A percentile compares a stretch with the other conserved stretches of the same genome.
These are phyloP conservation scores for Penicillium capsulatum DNA, from an alignment of 2,329 filamentous ascomycete species.

Conservation along the genomic window DNA sequence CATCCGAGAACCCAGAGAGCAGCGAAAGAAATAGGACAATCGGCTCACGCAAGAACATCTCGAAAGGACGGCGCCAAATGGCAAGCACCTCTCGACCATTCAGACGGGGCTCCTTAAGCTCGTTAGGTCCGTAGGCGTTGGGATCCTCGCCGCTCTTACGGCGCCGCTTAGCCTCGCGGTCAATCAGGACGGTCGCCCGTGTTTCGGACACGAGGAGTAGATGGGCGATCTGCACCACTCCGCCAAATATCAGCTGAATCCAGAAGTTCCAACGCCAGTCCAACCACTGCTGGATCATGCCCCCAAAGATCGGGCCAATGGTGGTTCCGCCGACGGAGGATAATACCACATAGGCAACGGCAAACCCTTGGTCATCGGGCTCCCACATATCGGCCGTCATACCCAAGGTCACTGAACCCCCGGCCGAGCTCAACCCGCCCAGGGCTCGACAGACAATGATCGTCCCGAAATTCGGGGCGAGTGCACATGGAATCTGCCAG, in stretches of 20 bases:
- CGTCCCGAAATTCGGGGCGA: constrained; percentile 65
- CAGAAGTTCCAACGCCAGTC: constrained; percentile 58
- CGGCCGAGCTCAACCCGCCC: constrained; percentile 55
- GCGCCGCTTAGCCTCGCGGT: constrained; percentile 53
- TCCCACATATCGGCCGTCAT: constrained; percentile 57
- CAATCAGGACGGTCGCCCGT: constrained; percentile 53
- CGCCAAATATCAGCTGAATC: constrained; percentile 56
- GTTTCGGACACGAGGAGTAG: constrained; percentile 53
- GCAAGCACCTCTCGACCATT: constrained; percentile 30
- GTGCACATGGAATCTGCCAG: constrained; percentile 64
- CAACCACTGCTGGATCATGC: constrained; percentile 43
- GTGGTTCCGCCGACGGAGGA: constrained; percentile 50
- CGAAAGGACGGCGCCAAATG: constrained; percentile 62
- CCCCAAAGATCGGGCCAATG: constrained; percentile 49
- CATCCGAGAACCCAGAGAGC: constrained; percentile 66
- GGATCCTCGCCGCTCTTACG: constrained; percentile 49
- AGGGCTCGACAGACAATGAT: constrained; percentile 61
- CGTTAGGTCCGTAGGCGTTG: constrained; percentile 62
- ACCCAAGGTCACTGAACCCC: constrained; percentile 57
- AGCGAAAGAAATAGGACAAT: constrained; percentile 66
- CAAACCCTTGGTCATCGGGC: constrained; percentile 51
- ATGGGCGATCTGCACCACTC: constrained; percentile 44
- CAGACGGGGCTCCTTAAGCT: constrained; percentile 47
- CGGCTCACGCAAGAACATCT: constrained; percentile 67
- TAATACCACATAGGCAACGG: constrained; percentile 53